Evolutionary conservation across 2,329 filamentous ascomycete genomes (phyloP), one percentile per base, ranked within the genome.

Genomic region (Tolypocladium capitatum): DNA sequence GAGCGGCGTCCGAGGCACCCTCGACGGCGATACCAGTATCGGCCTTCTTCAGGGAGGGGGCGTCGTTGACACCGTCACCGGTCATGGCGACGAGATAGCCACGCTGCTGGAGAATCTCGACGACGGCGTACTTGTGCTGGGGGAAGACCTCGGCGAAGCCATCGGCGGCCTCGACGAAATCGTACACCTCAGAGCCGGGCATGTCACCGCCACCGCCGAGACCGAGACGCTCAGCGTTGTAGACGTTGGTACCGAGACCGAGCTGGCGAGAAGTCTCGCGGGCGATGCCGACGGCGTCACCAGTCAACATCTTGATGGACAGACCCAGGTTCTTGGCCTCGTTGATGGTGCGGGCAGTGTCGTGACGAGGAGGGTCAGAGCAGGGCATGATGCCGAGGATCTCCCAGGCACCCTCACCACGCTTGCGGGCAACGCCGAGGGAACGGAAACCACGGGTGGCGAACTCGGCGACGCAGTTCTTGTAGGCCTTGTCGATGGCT

Each of bases 81-180:
- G 88, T 95, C 89, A 95, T 94, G 65, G 88, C 89, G 70, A 94
- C 88, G 36, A 94, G 80, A 70, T 94, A 90, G 56, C 88, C 88
- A 80, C 88, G 86, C 72, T 91, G 84, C 72, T 94, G 88, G 45
- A 94, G 79, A 62, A 94, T 94, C 70, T 94, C 87, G 59, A 94
- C 88, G 66, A 92, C 87, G 55, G 88, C 86, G 73, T 90, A 94
- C 76, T 94, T 94, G 78, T 94, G 88, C 71, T 94, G 86, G 58
- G 88, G 88, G 76, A 92, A 94, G 49, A 94, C 88, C 66, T 94
- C 88, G 55, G 89, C 88, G 69, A 94, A 94, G 71, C 88, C 89
- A 76, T 94, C 88, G 52, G 88, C 89, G 73, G 85, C 87, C 75
- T 94, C 88, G 49, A 94, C 88, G 72, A 94, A 94, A 72, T 94